These are phyloP conservation scores for Prunella vulgaris DNA, from an alignment of 257 asterid genomes.

Conservation along the genomic window DNA sequence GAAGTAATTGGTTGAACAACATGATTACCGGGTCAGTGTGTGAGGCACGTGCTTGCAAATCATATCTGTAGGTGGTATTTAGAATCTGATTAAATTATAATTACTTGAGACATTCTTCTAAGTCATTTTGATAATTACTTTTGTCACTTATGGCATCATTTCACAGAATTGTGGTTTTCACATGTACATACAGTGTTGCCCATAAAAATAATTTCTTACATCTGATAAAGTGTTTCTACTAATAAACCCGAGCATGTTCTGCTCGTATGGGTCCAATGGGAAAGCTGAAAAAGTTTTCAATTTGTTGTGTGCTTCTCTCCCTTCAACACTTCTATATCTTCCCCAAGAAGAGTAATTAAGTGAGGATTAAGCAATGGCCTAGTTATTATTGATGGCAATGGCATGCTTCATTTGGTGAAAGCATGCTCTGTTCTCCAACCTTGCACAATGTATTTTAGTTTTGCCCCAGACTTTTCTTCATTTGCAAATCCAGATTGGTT, in stretches of 20 bases:
- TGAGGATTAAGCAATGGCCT: not conserved
- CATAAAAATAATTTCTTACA: not conserved
- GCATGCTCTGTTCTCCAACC: not conserved
- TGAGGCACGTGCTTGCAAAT: slow-evolving; percentile 11
- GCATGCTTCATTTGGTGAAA: not conserved
- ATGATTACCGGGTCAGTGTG: not conserved
- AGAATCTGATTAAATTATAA: not conserved
- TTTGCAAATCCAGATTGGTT: not conserved
- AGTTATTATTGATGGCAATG: not conserved
- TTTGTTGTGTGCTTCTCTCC: not conserved
- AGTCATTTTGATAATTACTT: not conserved
- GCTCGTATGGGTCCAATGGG: not conserved
- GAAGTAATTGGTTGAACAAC: not conserved
- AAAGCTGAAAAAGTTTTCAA: not conserved
- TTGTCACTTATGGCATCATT: not conserved
- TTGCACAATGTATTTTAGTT: not conserved
- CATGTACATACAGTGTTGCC: not conserved
- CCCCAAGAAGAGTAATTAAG: not conserved
- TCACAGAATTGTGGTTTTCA: not conserved
- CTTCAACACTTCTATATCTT: not conserved
- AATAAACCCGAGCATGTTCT: not conserved
- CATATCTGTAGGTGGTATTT: not conserved
- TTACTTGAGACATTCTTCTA: not conserved
- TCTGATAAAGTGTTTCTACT: not conserved
- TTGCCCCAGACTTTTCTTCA: not conserved